Evolutionary conservation across 1,139 yeast genomes (phyloP), one percentile per base, ranked within the genome.

Genomic region (Kodamaea alishanica): DNA sequence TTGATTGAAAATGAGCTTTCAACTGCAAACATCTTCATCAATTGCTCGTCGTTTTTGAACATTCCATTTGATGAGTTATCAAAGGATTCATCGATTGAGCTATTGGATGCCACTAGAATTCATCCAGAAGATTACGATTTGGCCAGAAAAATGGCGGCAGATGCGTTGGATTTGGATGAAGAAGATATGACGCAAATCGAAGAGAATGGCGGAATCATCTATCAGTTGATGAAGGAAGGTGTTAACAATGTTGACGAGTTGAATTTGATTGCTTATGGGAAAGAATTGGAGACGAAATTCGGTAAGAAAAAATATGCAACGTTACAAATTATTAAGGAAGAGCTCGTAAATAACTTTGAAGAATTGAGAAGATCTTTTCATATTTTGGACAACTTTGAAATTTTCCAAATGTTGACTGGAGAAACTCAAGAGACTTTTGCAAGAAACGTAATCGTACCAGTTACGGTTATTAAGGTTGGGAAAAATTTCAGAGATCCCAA

Each of bases 111-210:
- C 28, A 92, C 98, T 0, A 79, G 98, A 65, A 89, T 94, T 33
- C 99, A 92, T 54, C 98, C 98, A 4, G 97, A 94, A 62, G 98
- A 92, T 63, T 92, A 92, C 58, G 96, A 87, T 45, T 73, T 92
- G 51, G 97, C 97, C 2, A 79, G 94, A 41, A 92, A 92, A 58
- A 90, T 92, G 89, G 97, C 97, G 7, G 94, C 96, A 2, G 98
- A 92, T 69, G 97, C 98, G 1, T 73, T 92, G 47, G 99, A 94
- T 55, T 75, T 89, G 49, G 97, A 90, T 55, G 98, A 94, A 55
- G 97, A 90, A 62, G 96, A 90, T 52, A 75, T 87, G 56, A 87
- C 83, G 3, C 94, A 84, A 42, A 70, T 84, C 45, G 95, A 86
- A 51, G 73, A 69, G 45, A 76, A 71, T 48, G 95, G 95, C 42